These are phyloP conservation scores for Globisporangium apiculatum DNA, from an alignment of 352 stramenopile genomes.

Conservation along the genomic window DNA sequence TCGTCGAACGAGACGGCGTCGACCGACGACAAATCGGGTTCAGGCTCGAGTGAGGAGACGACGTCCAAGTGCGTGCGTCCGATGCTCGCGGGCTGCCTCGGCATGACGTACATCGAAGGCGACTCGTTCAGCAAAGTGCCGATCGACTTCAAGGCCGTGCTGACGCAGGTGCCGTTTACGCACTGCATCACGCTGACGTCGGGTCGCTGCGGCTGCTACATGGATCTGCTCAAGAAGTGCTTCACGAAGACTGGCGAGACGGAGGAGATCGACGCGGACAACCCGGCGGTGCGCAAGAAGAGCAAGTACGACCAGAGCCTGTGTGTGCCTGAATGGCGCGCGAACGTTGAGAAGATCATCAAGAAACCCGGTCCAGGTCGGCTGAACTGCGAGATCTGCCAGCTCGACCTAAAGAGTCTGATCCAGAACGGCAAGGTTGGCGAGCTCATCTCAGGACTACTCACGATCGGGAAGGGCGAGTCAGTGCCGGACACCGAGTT, in stretches of 20 bases:
- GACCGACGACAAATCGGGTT: slow-evolving; percentile 16
- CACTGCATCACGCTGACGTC: slow-evolving; percentile 54
- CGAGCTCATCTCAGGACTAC: slow-evolving; percentile 40
- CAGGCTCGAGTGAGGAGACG: slow-evolving; percentile 16
- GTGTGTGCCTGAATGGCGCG: slow-evolving; percentile 50
- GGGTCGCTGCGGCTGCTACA: slow-evolving; percentile 64
- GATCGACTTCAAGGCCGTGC: slow-evolving; percentile 68
- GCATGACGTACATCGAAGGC: slow-evolving; percentile 37
- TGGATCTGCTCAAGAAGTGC: slow-evolving; percentile 55
- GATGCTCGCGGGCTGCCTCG: slow-evolving; percentile 66
- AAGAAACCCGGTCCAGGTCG: slow-evolving; percentile 38
- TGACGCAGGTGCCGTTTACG: slow-evolving; percentile 58
- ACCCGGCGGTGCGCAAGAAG: slow-evolving; percentile 19
- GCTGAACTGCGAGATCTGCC: slow-evolving; percentile 74
- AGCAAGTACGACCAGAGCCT: slow-evolving; percentile 55
- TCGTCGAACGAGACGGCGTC: slow-evolving; percentile 14
- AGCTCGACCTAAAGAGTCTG: slow-evolving; percentile 55
- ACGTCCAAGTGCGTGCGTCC: slow-evolving; percentile 36
- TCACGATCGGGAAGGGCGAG: slow-evolving; percentile 31
- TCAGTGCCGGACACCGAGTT: slow-evolving; percentile 5
- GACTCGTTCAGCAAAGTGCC: slow-evolving; percentile 40
- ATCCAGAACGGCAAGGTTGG: slow-evolving; percentile 62
- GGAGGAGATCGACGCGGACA: slow-evolving; percentile 24
- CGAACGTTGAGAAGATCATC: slow-evolving; percentile 42
- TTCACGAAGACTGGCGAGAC: slow-evolving; percentile 48